A percentile compares a stretch with the other conserved stretches of the same genome.
Evolutionary conservation across 805 yeast genomes (phyloP).

Genomic region (Wickerhamomyces chambardii): DNA sequence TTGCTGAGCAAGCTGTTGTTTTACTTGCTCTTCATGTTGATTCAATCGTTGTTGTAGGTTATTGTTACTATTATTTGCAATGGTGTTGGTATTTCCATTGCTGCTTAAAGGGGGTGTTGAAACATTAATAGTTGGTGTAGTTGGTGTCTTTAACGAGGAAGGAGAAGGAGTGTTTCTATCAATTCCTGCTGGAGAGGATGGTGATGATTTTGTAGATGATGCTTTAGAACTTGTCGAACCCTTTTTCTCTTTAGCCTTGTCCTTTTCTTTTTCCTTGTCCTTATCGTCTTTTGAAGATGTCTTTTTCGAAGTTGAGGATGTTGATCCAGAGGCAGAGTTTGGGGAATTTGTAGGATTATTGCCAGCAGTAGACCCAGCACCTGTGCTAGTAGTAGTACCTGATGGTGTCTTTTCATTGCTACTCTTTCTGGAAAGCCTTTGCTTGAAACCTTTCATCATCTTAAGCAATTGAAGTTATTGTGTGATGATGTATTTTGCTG

Average conservation of each 20-base stretch:
- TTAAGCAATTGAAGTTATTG: constrained; percentile 16
- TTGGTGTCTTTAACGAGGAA: constrained; percentile 3
- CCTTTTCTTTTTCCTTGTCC: constrained; percentile 30
- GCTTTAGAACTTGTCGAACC: constrained; percentile 7
- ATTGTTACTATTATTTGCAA: no score
- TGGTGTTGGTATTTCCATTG: no score
- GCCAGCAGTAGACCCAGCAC: neutral
- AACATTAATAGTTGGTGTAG: constrained; percentile 1
- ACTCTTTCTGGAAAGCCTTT: constrained; percentile 30
- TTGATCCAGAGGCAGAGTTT: neutral
- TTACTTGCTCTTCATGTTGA: constrained; percentile 6
- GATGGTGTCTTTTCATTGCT: constrained; percentile 19
- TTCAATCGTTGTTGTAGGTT: constrained; percentile 6
- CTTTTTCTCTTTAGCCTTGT: constrained; percentile 19
- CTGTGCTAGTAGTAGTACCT: neutral
- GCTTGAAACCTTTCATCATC: constrained; percentile 73
- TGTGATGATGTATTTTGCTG: no score
- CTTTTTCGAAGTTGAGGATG: constrained; percentile 7
- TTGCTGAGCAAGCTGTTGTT: no score
- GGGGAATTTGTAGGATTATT: no score
- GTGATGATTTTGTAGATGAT: constrained; percentile 7
- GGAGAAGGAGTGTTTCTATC: constrained; percentile 15
- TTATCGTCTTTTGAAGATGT: constrained; percentile 27
- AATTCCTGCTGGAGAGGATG: constrained; percentile 6
- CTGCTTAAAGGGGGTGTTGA: constrained; percentile 1